These are phyloP conservation scores for Trypanosoma boissoni DNA, from an alignment of 208 protist genomes.

Conservation along the genomic window DNA sequence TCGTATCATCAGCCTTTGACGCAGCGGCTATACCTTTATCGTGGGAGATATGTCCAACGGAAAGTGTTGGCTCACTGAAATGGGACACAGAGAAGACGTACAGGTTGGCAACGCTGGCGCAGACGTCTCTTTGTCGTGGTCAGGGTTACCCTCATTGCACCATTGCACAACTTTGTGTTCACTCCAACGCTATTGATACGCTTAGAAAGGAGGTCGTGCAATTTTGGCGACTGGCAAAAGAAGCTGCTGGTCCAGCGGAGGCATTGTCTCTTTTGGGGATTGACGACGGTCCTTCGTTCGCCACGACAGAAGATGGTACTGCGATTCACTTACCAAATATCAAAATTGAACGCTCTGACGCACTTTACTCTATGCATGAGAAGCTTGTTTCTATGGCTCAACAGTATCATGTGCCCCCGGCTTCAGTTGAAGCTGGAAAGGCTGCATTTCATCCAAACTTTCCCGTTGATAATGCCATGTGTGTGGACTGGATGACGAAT, in stretches of 20 bases:
- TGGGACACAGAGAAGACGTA: slow-evolving; percentile 48
- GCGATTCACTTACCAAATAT: slow-evolving; percentile 59
- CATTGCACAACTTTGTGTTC: slow-evolving; percentile 60
- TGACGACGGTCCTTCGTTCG: slow-evolving; percentile 44
- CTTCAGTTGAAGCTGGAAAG: slow-evolving; percentile 47
- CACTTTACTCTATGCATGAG: slow-evolving; percentile 48
- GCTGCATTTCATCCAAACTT: slow-evolving; percentile 72
- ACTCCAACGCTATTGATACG: slow-evolving; percentile 40
- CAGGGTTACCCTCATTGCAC: slow-evolving; percentile 77
- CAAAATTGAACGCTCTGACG: slow-evolving; percentile 34
- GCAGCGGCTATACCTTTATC: slow-evolving; percentile 63
- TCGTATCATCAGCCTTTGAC: slow-evolving; percentile 69
- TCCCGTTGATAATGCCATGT: slow-evolving; percentile 30
- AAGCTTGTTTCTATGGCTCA: slow-evolving; percentile 40
- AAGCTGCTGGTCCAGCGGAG: slow-evolving; percentile 19
- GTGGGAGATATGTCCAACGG: slow-evolving; percentile 43
- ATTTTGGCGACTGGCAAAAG: slow-evolving; percentile 34
- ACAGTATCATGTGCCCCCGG: slow-evolving; percentile 45
- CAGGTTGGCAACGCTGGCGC: slow-evolving; percentile 39
- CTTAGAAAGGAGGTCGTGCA: slow-evolving; percentile 41
- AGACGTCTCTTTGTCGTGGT: slow-evolving; percentile 48
- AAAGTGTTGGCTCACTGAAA: slow-evolving; percentile 18
- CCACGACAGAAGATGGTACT: slow-evolving; percentile 29
- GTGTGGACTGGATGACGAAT: slow-evolving; percentile 52
- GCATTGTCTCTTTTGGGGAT: slow-evolving; percentile 35